These are phyloP conservation scores for Claviceps digitariae DNA, from an alignment of 2,329 filamentous ascomycete genomes.

Conservation along the genomic window DNA sequence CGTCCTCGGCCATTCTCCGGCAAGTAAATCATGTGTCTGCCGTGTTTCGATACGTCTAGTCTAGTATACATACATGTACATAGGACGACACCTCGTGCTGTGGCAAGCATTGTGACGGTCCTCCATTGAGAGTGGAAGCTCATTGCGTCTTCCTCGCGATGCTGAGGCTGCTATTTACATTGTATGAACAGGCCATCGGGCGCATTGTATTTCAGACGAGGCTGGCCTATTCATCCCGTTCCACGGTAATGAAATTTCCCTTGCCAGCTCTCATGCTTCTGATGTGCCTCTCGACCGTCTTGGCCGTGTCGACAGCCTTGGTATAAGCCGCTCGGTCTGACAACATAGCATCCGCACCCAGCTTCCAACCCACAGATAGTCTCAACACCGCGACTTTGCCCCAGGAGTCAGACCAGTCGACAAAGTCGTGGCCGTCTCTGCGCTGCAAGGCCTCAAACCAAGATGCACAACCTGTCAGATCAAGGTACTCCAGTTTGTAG, in stretches of 20 bases:
- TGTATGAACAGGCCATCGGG: too few relatives aligned
- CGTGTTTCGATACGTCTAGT: too few relatives aligned
- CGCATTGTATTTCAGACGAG: neutral
- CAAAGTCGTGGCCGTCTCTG: constrained; percentile 28
- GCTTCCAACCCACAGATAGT: constrained; percentile 30
- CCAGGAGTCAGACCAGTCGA: constrained; percentile 43
- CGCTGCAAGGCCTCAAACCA: constrained; percentile 39
- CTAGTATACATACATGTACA: too few relatives aligned
- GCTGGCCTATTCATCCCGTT: constrained; percentile 21
- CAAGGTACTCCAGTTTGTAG: constrained; percentile 46
- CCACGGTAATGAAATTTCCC: constrained; percentile 35
- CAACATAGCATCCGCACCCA: constrained; percentile 19
- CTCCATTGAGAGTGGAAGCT: too few relatives aligned
- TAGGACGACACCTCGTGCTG: too few relatives aligned
- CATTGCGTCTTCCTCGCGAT: too few relatives aligned
- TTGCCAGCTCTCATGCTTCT: constrained; percentile 30
- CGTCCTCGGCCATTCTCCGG: too few relatives aligned
- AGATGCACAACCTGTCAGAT: constrained; percentile 43
- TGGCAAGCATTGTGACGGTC: too few relatives aligned
- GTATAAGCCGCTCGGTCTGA: constrained; percentile 20
- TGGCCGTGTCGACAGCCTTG: constrained; percentile 25
- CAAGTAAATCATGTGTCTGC: too few relatives aligned
- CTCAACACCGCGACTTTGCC: constrained; percentile 35
- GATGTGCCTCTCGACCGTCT: constrained; percentile 34
- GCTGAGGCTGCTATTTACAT: too few relatives aligned